A percentile compares a stretch with the other conserved stretches of the same genome.
These are phyloP conservation scores for Podila epigama DNA, from an alignment of 192 early-diverging fungal species.

Conservation along the genomic window DNA sequence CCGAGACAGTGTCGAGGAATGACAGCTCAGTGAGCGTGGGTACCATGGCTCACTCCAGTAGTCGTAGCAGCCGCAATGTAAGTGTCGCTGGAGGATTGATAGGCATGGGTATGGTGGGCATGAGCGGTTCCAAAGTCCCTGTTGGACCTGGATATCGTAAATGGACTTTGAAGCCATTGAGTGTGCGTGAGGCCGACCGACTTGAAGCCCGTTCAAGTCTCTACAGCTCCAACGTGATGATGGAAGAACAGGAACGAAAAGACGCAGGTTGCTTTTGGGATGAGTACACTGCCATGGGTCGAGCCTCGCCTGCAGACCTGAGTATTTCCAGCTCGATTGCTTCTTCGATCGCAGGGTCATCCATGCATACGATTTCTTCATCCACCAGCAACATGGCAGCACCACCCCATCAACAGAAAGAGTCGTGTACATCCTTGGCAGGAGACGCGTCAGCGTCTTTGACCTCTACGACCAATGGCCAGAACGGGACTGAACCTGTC, in stretches of 20 bases:
- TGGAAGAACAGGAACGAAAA: slow-evolving; percentile 38
- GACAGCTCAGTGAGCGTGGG: background rate
- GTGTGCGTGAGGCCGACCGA: slow-evolving; percentile 37
- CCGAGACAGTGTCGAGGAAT: background rate
- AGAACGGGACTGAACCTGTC: background rate
- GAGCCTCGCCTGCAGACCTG: slow-evolving; percentile 24
- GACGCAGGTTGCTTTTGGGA: slow-evolving; percentile 38
- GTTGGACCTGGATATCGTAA: slow-evolving; percentile 42
- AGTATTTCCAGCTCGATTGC: slow-evolving; percentile 6
- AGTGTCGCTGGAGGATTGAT: background rate
- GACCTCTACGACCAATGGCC: background rate
- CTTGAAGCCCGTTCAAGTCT: slow-evolving; percentile 37
- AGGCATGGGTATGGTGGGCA: slow-evolving; percentile 10
- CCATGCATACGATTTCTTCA: slow-evolving; percentile 25
- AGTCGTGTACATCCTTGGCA: background rate
- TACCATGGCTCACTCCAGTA: background rate
- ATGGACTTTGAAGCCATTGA: slow-evolving; percentile 43
- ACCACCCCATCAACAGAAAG: background rate
- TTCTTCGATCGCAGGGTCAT: slow-evolving; percentile 7
- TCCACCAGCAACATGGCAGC: background rate
- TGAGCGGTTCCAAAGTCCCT: slow-evolving; percentile 11
- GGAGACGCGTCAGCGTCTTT: background rate
- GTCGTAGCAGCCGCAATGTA: background rate
- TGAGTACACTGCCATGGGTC: slow-evolving; percentile 16
- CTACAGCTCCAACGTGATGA: slow-evolving; percentile 34